Evolutionary conservation across 164 flowering plant genomes (phyloP), one percentile per base, ranked within the genome.

Genomic region (Akebia trifoliata): DNA sequence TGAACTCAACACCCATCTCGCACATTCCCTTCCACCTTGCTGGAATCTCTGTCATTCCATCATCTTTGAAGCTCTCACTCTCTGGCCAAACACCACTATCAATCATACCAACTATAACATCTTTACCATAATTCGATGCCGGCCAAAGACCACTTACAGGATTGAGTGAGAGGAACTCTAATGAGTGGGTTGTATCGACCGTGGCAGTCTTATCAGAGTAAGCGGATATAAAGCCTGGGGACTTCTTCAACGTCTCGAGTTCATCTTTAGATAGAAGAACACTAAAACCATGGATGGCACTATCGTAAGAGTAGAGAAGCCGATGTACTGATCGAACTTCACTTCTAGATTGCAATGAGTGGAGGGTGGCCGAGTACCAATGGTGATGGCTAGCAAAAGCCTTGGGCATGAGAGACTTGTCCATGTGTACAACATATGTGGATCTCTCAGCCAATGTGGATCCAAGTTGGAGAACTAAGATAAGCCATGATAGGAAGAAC

Each of bases 1-100:
- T 69, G 66, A 81, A 83, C 1, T 70, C 51, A 1, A 53, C 64
- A 1, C 86, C 81, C 6, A 3, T 22, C 35, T 77, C 71, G 34
- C 92, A 85, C 21, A 51, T 46, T 6, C 90, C 90, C 56, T 75
- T 79, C 87, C 90, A 86, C 53, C 71, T 73, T 3, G 68, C 29
- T 7, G 89, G 92, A 20, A 78, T 30, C n/a, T 65, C 71, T 0
- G 64, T 12, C 74, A 83, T 60, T 11, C 82, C 85, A 5, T 61
- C 59, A 31, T 83, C 89, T 6, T 28, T 50, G 20, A 66, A 85
- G 65, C 88, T 85, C 38, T 54, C 38, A 22, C 84, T 82, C 67
- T 82, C 87, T 1, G 91, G 91, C 88, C 91, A 82, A 8, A 85
- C 35, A 2, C 91, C 86, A 2, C 80, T 68, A 55, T 85, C 91